A percentile compares a stretch with the other conserved stretches of the same genome.
These are phyloP conservation scores for Stygiomarasmius scandens DNA, from an alignment of 1,284 basidiomycete species.

Conservation along the genomic window DNA sequence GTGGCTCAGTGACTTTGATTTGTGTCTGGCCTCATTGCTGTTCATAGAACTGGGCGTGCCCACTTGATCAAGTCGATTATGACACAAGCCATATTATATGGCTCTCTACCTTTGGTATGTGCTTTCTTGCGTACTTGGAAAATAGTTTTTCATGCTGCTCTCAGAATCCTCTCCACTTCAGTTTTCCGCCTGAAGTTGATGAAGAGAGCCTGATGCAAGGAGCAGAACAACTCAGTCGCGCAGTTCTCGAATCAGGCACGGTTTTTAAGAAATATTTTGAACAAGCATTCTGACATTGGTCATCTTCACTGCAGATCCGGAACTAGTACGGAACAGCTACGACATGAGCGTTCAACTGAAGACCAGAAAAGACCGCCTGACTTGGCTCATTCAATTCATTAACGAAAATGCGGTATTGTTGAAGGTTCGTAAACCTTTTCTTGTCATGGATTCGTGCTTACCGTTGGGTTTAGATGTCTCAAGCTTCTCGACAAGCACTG, in stretches of 20 bases:
- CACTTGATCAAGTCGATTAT: conserved; percentile 80
- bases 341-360: conserved; percentile 84
- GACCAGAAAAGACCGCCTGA: conserved; percentile 75
- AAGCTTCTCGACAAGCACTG: conserved; percentile 74
- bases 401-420: conserved; percentile 80
- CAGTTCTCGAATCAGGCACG: conserved; percentile 71
- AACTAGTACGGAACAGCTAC: conserved; percentile 74
- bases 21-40: conserved; percentile 18
- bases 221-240: conserved; percentile 75
- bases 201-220: conserved; percentile 82
- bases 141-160: conserved; percentile 9
- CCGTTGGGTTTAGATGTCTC: conserved; percentile 67
- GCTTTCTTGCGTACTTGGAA: conserved; percentile 14
- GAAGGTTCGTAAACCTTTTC: conserved; percentile 50
- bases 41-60: conserved; percentile 59
- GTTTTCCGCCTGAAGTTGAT: conserved; percentile 77
- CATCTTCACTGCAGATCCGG: conserved; percentile 51
- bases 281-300: background rate
- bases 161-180: conserved; percentile 85
- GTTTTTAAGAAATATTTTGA: conserved; percentile 5
- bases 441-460: background rate
- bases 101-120: conserved; percentile 62
- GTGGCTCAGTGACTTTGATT: conserved; percentile 26
- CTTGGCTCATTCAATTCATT: conserved; percentile 86
- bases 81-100: conserved; percentile 87